phyloP scores from a whole-genome alignment of 2,329 filamentous ascomycete species.

The Aspergillus arachidicola region DNA sequence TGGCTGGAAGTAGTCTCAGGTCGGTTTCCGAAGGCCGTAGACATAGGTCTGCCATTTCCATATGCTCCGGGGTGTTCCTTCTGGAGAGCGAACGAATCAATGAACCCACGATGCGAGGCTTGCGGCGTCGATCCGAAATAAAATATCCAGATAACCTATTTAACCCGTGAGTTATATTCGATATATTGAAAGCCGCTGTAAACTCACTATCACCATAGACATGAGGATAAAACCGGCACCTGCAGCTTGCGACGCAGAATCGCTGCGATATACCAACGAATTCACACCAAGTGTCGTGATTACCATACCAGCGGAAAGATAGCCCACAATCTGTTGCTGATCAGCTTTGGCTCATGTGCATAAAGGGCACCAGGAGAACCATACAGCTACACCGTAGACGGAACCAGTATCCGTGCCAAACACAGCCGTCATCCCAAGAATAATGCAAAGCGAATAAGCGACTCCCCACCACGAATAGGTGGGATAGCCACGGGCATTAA shows the following conservation, averaged over 20 bases:
- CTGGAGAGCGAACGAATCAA: conserved; percentile 92
- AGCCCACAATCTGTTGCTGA: conserved; percentile 71
- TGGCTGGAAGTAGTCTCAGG: conserved; percentile 77
- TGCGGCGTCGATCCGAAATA: conserved; percentile 95
- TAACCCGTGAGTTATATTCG: conserved; percentile 12
- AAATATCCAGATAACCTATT: conserved; percentile 96
- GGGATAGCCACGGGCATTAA: conserved; percentile 62
- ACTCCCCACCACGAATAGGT: conserved; percentile 92
- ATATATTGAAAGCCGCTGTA: background rate
- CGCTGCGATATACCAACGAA: conserved; percentile 74
- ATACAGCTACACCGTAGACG: conserved; percentile 84
- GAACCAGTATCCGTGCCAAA: conserved; percentile 82
- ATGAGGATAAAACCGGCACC: conserved; percentile 92
- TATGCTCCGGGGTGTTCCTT: conserved; percentile 71
- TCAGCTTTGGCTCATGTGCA: conserved; percentile 28
- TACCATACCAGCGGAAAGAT: conserved; percentile 79
- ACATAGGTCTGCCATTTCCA: conserved; percentile 69
- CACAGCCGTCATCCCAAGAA: conserved; percentile 76
- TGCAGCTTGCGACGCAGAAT: conserved; percentile 74
- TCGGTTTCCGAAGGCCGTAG: conserved; percentile 70
- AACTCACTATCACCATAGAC: conserved; percentile 84
- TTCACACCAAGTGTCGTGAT: conserved; percentile 86
- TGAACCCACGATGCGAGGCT: conserved; percentile 81
- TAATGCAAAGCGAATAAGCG: conserved; percentile 82
- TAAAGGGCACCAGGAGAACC: conserved; percentile 26